phyloP scores from a whole-genome alignment of 495 filamentous ascomycete genomes.

The Aspergillus saccharolyticus region DNA sequence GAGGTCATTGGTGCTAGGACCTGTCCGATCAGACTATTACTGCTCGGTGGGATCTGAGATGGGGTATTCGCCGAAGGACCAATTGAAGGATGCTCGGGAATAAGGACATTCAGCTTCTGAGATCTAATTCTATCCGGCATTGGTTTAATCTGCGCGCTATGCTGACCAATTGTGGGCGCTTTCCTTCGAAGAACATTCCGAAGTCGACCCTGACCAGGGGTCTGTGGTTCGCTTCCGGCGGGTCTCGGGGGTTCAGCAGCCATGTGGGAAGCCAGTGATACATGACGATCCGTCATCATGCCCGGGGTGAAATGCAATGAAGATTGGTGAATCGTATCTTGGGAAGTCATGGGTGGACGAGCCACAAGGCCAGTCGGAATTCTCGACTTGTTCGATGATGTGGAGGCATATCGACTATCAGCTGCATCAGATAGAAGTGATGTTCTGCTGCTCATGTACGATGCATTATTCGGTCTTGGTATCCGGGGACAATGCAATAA shows the following conservation, averaged over 20 bases:
- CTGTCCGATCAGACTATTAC: constrained; percentile 5
- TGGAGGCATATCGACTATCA: constrained; percentile 19
- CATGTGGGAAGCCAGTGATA: constrained; percentile 17
- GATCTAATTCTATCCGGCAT: constrained; percentile 9
- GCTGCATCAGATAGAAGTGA: constrained; percentile 30
- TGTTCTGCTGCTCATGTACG: constrained; percentile 22
- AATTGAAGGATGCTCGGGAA: constrained; percentile 22
- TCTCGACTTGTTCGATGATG: constrained; percentile 19
- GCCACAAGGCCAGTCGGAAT: constrained; percentile 21
- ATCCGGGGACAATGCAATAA: constrained; percentile 25
- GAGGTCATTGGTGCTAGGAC: constrained; percentile 7
- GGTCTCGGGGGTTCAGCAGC: constrained; percentile 10
- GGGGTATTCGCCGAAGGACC: constrained; percentile 10
- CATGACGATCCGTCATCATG: constrained; percentile 16
- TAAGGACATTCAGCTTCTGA: constrained; percentile 35
- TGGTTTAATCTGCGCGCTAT: constrained; percentile 22
- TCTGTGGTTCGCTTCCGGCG: constrained; percentile 11
- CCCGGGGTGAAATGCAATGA: constrained; percentile 3
- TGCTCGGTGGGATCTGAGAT: constrained; percentile 3
- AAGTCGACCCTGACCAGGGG: constrained; percentile 21
- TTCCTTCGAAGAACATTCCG: constrained; percentile 43
- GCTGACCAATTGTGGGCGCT: constrained; percentile 38
- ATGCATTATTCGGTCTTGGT: constrained; percentile 23
- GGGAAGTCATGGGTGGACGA: constrained; percentile 31
- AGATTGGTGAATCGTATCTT: constrained; percentile 22